Evolutionary conservation across 2,329 filamentous ascomycete species (phyloP).

Genomic region (Bipolaris cookei): DNA sequence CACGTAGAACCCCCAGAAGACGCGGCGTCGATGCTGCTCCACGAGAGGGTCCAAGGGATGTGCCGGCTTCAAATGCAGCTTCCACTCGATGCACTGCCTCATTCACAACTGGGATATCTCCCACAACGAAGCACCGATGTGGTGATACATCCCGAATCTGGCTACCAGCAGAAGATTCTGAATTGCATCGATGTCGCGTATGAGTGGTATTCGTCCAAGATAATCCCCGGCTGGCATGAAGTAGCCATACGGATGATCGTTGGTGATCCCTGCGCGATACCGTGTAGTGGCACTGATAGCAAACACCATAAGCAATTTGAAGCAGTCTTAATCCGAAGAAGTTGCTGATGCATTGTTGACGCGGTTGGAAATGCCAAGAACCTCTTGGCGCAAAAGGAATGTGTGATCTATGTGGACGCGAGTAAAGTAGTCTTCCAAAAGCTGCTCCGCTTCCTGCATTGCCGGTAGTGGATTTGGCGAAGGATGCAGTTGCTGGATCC

Average conservation of each 20-base stretch:
- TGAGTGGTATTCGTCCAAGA: constrained; percentile 39
- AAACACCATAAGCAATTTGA: background rate
- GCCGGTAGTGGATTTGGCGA: constrained; percentile 5
- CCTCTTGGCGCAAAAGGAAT: background rate
- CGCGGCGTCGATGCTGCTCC: constrained; percentile 49
- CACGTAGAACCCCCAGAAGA: constrained; percentile 57
- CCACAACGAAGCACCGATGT: constrained; percentile 53
- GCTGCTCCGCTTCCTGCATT: background rate
- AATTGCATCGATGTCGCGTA: constrained; percentile 45
- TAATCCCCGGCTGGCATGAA: constrained; percentile 49
- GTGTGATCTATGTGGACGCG: background rate
- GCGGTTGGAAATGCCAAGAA: background rate
- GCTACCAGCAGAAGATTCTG: constrained; percentile 52
- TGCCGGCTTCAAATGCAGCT: constrained; percentile 37
- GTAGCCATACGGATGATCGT: constrained; percentile 52
- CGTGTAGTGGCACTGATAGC: background rate
- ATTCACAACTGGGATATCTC: constrained; percentile 52
- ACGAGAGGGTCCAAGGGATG: constrained; percentile 26
- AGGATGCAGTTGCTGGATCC: constrained; percentile 8
- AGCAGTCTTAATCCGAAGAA: background rate
- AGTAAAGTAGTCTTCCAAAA: background rate
- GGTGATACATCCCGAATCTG: constrained; percentile 54
- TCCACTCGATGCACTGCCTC: constrained; percentile 51
- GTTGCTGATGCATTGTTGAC: background rate
- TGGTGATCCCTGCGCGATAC: constrained; percentile 34